phyloP scores from a whole-genome alignment of 78 protist genomes.

The Neovahlkampfia damariscottae region DNA sequence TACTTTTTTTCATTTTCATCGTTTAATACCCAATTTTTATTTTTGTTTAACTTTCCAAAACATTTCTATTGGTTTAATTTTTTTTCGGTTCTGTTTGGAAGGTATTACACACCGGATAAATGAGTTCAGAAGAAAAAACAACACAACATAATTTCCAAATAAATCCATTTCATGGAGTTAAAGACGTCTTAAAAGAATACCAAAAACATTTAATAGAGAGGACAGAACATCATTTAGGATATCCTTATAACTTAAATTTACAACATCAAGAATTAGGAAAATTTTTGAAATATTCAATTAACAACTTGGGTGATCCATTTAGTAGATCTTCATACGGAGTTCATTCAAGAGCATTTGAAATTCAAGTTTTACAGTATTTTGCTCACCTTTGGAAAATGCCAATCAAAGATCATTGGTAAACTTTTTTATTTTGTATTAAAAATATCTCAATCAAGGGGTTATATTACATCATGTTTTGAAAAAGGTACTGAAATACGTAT shows the following conservation, averaged over 20 bases:
- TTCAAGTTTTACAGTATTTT: slow-evolving; percentile 1
- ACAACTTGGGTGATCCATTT: slow-evolving; percentile 14
- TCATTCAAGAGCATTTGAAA: background rate
- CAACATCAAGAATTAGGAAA: background rate
- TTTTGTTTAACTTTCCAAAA: too few relatives aligned
- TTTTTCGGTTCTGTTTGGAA: too few relatives aligned
- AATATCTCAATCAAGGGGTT: too few relatives aligned
- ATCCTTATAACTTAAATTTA: slow-evolving; percentile 1
- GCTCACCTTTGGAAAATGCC: slow-evolving; percentile 4
- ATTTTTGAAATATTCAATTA: slow-evolving; percentile 1
- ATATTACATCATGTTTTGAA: slow-evolving; percentile 7
- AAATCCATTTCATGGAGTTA: too few relatives aligned
- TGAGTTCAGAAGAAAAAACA: too few relatives aligned
- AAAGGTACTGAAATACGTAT: too few relatives aligned
- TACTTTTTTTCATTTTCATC: too few relatives aligned
- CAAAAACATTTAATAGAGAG: slow-evolving; percentile 1
- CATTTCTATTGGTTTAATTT: too few relatives aligned
- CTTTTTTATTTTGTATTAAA: too few relatives aligned
- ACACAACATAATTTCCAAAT: too few relatives aligned
- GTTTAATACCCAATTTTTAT: too few relatives aligned
- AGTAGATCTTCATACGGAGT: background rate
- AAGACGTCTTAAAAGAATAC: background rate
- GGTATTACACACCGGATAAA: too few relatives aligned
- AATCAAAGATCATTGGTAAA: slow-evolving; percentile 9
- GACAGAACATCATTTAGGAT: background rate